phyloP scores from a whole-genome alignment of 352 stramenopile species.

The Phytophthora kernoviae region DNA sequence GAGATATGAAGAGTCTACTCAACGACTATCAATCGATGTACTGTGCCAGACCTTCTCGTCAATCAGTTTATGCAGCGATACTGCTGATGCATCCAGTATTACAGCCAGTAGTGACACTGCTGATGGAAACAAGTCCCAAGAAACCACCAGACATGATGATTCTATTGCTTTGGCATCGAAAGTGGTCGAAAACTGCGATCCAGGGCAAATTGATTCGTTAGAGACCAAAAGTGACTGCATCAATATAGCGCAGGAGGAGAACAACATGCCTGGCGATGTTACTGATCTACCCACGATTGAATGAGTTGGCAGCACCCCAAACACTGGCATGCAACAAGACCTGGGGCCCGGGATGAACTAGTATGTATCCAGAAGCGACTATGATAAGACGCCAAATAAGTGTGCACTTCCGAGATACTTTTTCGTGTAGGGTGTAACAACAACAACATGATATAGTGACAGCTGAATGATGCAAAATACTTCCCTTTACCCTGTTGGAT shows the following conservation, averaged over 20 bases:
- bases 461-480: slow-evolving; percentile 32
- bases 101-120: not conserved
- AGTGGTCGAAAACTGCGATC: no score
- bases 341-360: no score
- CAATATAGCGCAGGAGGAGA: not conserved
- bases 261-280: not conserved
- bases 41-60: slow-evolving; percentile 26
- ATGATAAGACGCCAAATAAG: no score
- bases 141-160: not conserved
- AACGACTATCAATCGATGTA: slow-evolving; percentile 24
- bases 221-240: not conserved
- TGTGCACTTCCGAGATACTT: no score
- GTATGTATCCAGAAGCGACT: not conserved
- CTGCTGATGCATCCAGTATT: not conserved
- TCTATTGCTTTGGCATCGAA: not conserved
- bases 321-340: no score
- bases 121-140: not conserved
- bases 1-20: slow-evolving; percentile 20
- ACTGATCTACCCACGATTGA: no score
- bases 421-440: slow-evolving; percentile 8
- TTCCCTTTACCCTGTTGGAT: slow-evolving; percentile 20
- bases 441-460: no score
- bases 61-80: slow-evolving; percentile 3
- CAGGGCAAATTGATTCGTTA: no score
- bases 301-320: no score